Percentiles rank a stretch among this genome's conserved stretches.
Evolutionary conservation across 495 filamentous ascomycete species (phyloP).

Genomic region (Cenococcum geophilum): DNA sequence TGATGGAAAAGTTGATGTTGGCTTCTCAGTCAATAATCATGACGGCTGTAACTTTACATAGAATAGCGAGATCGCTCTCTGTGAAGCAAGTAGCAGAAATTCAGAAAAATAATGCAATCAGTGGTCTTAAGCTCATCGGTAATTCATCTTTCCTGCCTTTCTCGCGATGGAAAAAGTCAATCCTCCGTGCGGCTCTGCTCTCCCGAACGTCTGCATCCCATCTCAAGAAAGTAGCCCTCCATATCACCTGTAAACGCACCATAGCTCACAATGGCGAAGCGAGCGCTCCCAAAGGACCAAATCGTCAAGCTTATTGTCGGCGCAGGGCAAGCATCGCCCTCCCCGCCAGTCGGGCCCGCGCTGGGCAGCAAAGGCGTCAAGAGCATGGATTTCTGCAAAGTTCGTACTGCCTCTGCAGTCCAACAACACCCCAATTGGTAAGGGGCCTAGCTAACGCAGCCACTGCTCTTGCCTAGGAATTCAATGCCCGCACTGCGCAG

Average conservation of each 20-base stretch:
- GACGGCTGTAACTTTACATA: not conserved
- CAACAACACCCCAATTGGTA: not conserved
- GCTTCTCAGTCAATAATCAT: not conserved
- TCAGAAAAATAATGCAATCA: not conserved
- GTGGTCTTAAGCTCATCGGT: not conserved
- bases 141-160: not conserved
- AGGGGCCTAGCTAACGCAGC: not conserved
- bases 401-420: slow-evolving; percentile 40
- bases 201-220: slow-evolving; percentile 2
- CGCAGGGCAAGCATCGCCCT: slow-evolving; percentile 91
- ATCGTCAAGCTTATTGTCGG: slow-evolving; percentile 98
- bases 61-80: not conserved
- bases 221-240: not conserved
- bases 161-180: not conserved
- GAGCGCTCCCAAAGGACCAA: slow-evolving; percentile 63
- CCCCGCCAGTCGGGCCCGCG: slow-evolving; percentile 95
- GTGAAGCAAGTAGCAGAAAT: not conserved
- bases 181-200: slow-evolving; percentile 5
- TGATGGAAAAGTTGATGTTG: not conserved
- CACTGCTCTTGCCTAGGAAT: slow-evolving; percentile 59
- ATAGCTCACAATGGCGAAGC: slow-evolving; percentile 66
- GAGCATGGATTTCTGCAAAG: slow-evolving; percentile 99
- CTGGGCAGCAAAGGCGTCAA: slow-evolving; percentile 97
- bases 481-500: slow-evolving; percentile 89
- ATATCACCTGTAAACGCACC: not conserved